phyloP scores from a whole-genome alignment of 2,329 filamentous ascomycete species.

The Talaromyces albobiverticillius region DNA sequence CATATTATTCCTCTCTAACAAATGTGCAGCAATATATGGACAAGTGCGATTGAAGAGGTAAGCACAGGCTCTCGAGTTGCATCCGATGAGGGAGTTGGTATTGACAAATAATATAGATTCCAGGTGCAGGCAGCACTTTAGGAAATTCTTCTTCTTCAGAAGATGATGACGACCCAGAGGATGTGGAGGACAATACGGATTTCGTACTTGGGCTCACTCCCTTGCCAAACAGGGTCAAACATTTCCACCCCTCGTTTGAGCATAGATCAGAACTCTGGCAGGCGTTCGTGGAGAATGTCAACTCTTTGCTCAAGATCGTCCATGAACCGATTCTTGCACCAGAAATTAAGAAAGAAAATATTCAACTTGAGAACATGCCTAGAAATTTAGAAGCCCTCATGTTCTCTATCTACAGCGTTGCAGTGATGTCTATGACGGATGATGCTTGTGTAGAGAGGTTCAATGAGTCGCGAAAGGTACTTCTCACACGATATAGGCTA shows the following conservation, averaged over 20 bases:
- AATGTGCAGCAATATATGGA: background rate
- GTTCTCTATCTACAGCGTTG: conserved; percentile 27
- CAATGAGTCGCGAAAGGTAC: conserved; percentile 17
- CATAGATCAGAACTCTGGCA: background rate
- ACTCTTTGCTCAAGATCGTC: conserved; percentile 1
- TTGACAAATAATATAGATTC: background rate
- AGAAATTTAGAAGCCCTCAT: background rate
- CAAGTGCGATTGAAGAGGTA: background rate
- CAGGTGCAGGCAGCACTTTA: background rate
- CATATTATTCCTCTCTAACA: background rate
- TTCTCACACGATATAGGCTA: conserved; percentile 21
- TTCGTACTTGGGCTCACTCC: background rate
- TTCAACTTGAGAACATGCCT: background rate
- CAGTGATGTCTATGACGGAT: conserved; percentile 23
- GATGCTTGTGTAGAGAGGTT: conserved; percentile 22
- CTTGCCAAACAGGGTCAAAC: background rate
- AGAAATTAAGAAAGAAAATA: background rate
- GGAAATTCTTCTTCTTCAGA: background rate
- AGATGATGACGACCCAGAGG: background rate
- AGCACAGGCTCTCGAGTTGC: background rate
- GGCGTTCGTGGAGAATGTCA: conserved; percentile 1
- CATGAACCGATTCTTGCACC: background rate
- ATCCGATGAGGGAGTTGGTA: background rate
- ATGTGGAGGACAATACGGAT: background rate
- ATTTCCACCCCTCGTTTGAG: background rate